Evolutionary conservation across 768 basidiomycete genomes (phyloP).

Genomic region (Pholiota microspora): DNA sequence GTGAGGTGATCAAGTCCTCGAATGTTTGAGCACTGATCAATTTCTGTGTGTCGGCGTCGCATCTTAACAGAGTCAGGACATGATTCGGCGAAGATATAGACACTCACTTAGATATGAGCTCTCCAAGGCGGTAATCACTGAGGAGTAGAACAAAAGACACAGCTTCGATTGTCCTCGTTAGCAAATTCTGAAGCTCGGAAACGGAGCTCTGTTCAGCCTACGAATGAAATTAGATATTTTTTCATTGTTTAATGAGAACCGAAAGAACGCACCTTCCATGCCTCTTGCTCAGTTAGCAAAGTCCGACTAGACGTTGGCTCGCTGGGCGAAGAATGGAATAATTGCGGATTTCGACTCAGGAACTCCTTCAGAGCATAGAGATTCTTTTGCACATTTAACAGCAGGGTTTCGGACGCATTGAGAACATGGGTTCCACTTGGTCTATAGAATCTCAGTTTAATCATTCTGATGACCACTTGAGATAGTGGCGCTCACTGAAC

Average conservation of each 20-base stretch:
- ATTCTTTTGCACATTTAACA: constrained; percentile 78
- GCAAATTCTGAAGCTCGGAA: constrained; percentile 68
- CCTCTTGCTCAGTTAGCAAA: constrained; percentile 73
- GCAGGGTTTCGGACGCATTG: constrained; percentile 56
- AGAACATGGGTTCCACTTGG: constrained; percentile 48
- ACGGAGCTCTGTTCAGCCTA: constrained; percentile 84
- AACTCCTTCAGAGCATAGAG: constrained; percentile 74
- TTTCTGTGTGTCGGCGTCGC: constrained; percentile 69
- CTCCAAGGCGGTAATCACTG: constrained; percentile 86
- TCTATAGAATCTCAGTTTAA: constrained; percentile 3
- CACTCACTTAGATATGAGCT: constrained; percentile 77
- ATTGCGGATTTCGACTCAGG: constrained; percentile 75
- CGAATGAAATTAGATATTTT: not conserved
- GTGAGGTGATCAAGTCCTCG: constrained; percentile 81
- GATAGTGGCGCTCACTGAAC: constrained; percentile 43
- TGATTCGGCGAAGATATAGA: not conserved
- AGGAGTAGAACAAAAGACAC: constrained; percentile 91
- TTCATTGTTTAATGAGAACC: not conserved
- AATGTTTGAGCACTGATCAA: constrained; percentile 72
- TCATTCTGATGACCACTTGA: too few relatives aligned
- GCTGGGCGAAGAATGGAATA: constrained; percentile 80
- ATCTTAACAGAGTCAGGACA: constrained; percentile 41
- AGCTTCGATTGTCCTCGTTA: constrained; percentile 88
- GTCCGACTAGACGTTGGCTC: constrained; percentile 60
- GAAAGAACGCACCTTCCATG: constrained; percentile 68